Evolutionary conservation across 257 asterid species (phyloP).

Genomic region (Forsythia viridissima): DNA sequence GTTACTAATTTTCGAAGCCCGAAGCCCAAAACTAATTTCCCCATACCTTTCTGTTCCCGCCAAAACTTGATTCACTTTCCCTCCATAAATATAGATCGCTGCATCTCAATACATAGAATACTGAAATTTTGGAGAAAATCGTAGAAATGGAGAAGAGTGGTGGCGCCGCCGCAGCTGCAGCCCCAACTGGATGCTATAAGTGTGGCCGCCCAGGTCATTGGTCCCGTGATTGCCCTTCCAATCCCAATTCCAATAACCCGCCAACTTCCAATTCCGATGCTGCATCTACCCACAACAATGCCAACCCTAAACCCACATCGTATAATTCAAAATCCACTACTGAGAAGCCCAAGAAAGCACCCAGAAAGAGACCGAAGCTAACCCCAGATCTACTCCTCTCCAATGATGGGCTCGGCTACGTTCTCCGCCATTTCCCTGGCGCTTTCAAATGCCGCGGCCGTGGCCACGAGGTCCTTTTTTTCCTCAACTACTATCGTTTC

Average conservation of each 20-base stretch:
- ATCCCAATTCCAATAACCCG: constrained; percentile 31
- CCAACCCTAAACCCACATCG: constrained; percentile 19
- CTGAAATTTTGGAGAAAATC: background rate
- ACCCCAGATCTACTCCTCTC: constrained; percentile 88
- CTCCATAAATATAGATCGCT: background rate
- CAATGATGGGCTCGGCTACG: constrained; percentile 72
- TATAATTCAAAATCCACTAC: constrained; percentile 25
- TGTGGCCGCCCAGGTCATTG: constrained; percentile 98
- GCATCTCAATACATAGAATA: background rate
- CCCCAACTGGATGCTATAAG: constrained; percentile 93
- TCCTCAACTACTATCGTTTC: background rate
- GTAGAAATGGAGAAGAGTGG: constrained; percentile 41
- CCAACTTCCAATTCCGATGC: constrained; percentile 12
- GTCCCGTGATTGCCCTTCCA: constrained; percentile 90
- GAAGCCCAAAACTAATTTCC: background rate
- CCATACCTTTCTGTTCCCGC: background rate
- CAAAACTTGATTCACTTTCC: background rate
- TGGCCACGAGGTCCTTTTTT: constrained; percentile 69
- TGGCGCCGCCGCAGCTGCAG: constrained; percentile 49
- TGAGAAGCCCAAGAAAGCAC: constrained; percentile 54
- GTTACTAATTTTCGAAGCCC: too few relatives aligned
- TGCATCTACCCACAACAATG: background rate
- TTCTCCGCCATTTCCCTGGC: constrained; percentile 84
- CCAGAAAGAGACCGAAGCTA: constrained; percentile 68
- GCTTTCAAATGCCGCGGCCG: constrained; percentile 84